Evolutionary conservation across 345 rosid genomes (phyloP), one percentile per base, ranked within the genome.

Genomic region (Murraya paniculata): DNA sequence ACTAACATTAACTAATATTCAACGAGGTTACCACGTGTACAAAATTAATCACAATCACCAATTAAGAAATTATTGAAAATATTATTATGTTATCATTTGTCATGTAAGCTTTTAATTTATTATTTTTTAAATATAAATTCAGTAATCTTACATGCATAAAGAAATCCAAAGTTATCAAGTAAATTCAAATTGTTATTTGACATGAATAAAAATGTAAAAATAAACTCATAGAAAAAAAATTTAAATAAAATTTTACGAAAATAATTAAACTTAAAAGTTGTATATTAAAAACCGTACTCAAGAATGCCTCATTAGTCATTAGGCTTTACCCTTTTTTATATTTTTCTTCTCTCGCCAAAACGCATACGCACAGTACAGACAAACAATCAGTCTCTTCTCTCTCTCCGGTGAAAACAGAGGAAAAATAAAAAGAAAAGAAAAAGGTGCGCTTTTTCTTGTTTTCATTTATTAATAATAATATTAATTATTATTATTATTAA

Each of bases 391-490:
- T 59, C 55, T 53, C 61, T 45, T 53, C 65, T 31, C 80, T 30
- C 73, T 65, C 27, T 5, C 21, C 5, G 18, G 36, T 53, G 22
- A 38, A 56, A 31, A 57, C 35, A 33, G 68, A 7, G 13, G 19
- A 53, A 61, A 16, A 16, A 39, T 14, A 71, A 28, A 60, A 21
- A 5, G 28, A 9, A 39, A 16, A 50, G 9, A 38, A 72, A 50
- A 75, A 75, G 71, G 74, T 72, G 27, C 67, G 11, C 5, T 58
- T 71, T 71, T 79, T 69, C 19, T 74, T 71, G n/a, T n/a, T 79
- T 56, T 61, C 55, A 74, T 25, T 41, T 31, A 45, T 11, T 45
- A 45, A 45, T 45, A 45, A 45, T 45, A 45, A 11, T 45, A 45
- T 11, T 45, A 10, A 13, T 11, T 3, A 41, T 11, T 11, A 10